Percentiles rank a stretch among this genome's conserved stretches.
Conservation (phyloP, 768 basidiomycete species). For the Trichaptum fuscoviolaceum region DNA sequence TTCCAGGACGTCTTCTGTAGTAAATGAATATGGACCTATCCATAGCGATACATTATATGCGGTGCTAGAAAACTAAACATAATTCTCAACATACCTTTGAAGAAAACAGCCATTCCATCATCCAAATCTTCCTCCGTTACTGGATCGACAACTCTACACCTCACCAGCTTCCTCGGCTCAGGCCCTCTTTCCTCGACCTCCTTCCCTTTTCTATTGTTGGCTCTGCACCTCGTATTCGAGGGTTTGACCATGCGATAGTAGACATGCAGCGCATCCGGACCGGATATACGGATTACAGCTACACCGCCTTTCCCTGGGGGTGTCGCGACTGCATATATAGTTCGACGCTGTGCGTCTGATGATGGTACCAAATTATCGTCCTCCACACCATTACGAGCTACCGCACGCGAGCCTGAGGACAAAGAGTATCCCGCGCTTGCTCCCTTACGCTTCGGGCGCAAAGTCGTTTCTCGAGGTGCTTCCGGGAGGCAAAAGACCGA, state of each 20-base stretch:
- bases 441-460: neutral
- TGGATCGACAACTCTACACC: conserved; percentile 66
- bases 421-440: neutral
- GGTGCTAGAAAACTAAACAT: neutral
- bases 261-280: conserved; percentile 61
- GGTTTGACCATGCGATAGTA: conserved; percentile 55
- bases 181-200: conserved; percentile 25
- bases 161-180: conserved; percentile 61
- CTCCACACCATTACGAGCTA: neutral
- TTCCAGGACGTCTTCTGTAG: conserved; percentile 77
- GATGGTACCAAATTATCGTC: conserved; percentile 24
- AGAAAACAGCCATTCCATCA: conserved; percentile 78
- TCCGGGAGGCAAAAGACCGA: neutral
- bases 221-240: neutral
- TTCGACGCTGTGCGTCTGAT: conserved; percentile 55
- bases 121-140: conserved; percentile 59
- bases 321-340: conserved; percentile 86
- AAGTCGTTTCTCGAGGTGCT: neutral
- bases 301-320: conserved; percentile 84
- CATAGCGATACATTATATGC: neutral
- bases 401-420: neutral
- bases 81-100: conserved; percentile 48
- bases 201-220: conserved; percentile 12
- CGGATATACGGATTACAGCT: conserved; percentile 78
- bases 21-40: conserved; percentile 75